phyloP scores from a whole-genome alignment of 1,139 yeast species.

The Wickerhamomyces sp. region DNA sequence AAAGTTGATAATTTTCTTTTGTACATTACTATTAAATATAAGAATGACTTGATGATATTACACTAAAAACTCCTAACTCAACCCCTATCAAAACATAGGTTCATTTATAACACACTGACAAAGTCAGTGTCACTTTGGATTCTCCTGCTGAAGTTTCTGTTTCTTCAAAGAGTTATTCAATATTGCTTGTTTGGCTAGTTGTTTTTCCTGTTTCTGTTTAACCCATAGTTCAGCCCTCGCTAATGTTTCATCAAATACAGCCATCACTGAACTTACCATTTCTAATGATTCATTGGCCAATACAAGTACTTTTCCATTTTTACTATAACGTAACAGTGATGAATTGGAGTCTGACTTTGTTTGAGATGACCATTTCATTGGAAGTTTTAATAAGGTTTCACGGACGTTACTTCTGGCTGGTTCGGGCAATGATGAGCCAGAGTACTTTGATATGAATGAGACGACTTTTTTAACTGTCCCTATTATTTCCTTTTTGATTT shows the following conservation, averaged over 20 bases:
- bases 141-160: slow-evolving; percentile 2
- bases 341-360: slow-evolving; percentile 14
- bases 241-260: slow-evolving; percentile 78
- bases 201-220: slow-evolving; percentile 28
- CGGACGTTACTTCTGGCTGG: slow-evolving; percentile 86
- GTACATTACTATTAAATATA: background rate
- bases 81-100: background rate
- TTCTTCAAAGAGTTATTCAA: slow-evolving; percentile 16
- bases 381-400: slow-evolving; percentile 70
- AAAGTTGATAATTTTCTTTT: slow-evolving; percentile 39
- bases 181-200: slow-evolving; percentile 22
- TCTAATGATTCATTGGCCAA: slow-evolving; percentile 88
- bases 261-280: slow-evolving; percentile 78
- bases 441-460: slow-evolving; percentile 78
- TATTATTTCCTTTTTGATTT: slow-evolving; percentile 77
- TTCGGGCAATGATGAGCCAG: slow-evolving; percentile 68
- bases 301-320: slow-evolving; percentile 66
- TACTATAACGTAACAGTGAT: slow-evolving; percentile 27
- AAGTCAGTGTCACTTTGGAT: too few species aligned
- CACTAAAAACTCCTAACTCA: too few species aligned
- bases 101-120: background rate
- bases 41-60: background rate
- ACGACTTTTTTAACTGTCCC: slow-evolving; percentile 88
- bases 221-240: slow-evolving; percentile 85
- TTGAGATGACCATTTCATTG: slow-evolving; percentile 49